Conservation (phyloP, 805 yeast species). For the Kregervanrija delftensis region DNA sequence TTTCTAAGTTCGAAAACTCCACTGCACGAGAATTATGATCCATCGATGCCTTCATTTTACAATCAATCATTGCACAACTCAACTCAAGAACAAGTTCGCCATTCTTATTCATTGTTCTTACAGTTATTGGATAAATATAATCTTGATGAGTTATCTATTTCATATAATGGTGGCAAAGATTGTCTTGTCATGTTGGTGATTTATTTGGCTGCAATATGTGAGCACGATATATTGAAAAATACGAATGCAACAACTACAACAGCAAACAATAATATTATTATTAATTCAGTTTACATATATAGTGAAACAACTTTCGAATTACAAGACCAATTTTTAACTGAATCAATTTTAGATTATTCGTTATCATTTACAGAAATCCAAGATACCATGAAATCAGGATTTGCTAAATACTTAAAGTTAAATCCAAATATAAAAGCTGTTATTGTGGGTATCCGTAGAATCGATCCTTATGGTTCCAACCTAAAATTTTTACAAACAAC, state of each 20-base stretch:
- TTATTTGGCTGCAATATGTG: slow-evolving; percentile 49
- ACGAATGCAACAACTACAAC: not conserved
- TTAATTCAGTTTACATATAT: slow-evolving; percentile 64
- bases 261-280: slow-evolving; percentile 13
- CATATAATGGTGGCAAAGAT: slow-evolving; percentile 96
- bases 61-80: slow-evolving; percentile 6
- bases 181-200: slow-evolving; percentile 83
- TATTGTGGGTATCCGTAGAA: slow-evolving; percentile 79
- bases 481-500: slow-evolving; percentile 63
- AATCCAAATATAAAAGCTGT: slow-evolving; percentile 60
- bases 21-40: too few species aligned
- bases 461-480: slow-evolving; percentile 75
- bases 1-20: too few species aligned
- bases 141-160: slow-evolving; percentile 56
- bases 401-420: slow-evolving; percentile 48
- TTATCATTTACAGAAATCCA: slow-evolving; percentile 40
- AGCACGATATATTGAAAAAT: slow-evolving; percentile 10
- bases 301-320: slow-evolving; percentile 68
- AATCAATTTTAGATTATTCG: slow-evolving; percentile 47
- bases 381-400: slow-evolving; percentile 58
- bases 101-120: slow-evolving; percentile 14
- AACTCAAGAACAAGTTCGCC: slow-evolving; percentile 21
- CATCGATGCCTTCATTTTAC: not conserved
- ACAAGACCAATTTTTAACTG: slow-evolving; percentile 56
- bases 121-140: slow-evolving; percentile 17